phyloP scores from a whole-genome alignment of 768 basidiomycete species.

The Tulasnella sp. region DNA sequence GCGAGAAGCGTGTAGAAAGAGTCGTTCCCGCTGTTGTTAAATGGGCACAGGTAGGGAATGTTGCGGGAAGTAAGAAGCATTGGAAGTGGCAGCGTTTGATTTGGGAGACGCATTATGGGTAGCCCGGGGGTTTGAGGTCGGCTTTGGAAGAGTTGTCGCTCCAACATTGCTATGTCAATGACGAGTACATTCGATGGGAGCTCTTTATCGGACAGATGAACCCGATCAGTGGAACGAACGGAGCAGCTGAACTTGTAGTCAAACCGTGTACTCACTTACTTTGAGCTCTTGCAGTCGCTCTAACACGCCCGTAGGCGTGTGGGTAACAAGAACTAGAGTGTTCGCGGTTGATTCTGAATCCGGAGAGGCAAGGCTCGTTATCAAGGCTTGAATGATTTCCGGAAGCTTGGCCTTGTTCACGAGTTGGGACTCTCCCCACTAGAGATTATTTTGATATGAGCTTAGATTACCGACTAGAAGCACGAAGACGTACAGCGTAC shows the following conservation, averaged over 20 bases:
- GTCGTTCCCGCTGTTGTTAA: slow-evolving; percentile 73
- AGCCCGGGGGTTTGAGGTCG: neutral
- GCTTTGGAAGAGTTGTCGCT: slow-evolving; percentile 48
- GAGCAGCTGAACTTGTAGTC: neutral
- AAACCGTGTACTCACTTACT: slow-evolving; percentile 49
- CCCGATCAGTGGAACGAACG: neutral
- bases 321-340: slow-evolving; percentile 61
- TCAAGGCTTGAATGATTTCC: slow-evolving; percentile 60
- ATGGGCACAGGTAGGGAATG: slow-evolving; percentile 34
- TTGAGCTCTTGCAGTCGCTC: slow-evolving; percentile 66
- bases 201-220: slow-evolving; percentile 35
- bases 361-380: slow-evolving; percentile 64
- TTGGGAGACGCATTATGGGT: neutral
- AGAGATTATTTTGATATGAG: neutral
- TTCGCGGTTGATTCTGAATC: slow-evolving; percentile 68
- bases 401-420: slow-evolving; percentile 59
- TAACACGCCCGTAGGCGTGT: slow-evolving; percentile 49
- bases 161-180: slow-evolving; percentile 57
- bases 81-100: slow-evolving; percentile 48
- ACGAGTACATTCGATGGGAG: slow-evolving; percentile 64
- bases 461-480: no score
- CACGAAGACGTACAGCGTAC: slow-evolving; percentile 22
- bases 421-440: slow-evolving; percentile 77
- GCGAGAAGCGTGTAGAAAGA: slow-evolving; percentile 61
- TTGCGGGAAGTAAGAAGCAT: slow-evolving; percentile 55